A percentile compares a stretch with the other conserved stretches of the same genome.
Conservation (phyloP, 2,329 filamentous ascomycete species). For the Thelonectria discophora region DNA sequence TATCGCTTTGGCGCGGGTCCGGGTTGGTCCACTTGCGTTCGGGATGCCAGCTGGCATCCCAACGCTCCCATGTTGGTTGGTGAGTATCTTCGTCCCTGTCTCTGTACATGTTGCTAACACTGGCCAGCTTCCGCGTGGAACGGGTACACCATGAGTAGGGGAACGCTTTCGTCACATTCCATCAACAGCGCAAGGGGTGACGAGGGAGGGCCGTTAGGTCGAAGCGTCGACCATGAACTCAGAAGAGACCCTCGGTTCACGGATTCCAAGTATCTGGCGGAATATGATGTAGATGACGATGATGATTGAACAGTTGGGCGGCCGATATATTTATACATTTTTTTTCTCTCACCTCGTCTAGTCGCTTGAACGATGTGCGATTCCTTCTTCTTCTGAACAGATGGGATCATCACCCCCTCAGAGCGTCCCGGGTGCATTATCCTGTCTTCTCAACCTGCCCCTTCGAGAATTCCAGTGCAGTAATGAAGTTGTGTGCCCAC, state of each 20-base stretch:
- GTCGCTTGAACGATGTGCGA: conserved; percentile 15
- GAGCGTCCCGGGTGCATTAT: conserved; percentile 28
- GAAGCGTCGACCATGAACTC: conserved; percentile 68
- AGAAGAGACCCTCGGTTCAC: conserved; percentile 47
- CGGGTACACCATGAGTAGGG: conserved; percentile 75
- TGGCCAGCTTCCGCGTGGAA: conserved; percentile 80
- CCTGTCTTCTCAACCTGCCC: conserved; percentile 25
- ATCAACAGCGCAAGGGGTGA: conserved; percentile 74
- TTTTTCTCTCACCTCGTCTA: conserved; percentile 17
- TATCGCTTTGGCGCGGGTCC: conserved; percentile 66
- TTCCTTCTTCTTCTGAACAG: conserved; percentile 20
- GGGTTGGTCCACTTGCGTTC: conserved; percentile 79
- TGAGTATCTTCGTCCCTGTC: conserved; percentile 47
- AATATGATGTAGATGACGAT: conserved; percentile 29
- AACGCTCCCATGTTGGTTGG: conserved; percentile 79
- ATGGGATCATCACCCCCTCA: conserved; percentile 14
- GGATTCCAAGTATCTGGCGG: conserved; percentile 30
- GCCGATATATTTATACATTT: conserved; percentile 39
- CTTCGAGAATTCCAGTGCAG: conserved; percentile 33
- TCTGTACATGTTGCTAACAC: conserved; percentile 23
- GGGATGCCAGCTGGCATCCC: conserved; percentile 93
- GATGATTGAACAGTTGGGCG: conserved; percentile 8
- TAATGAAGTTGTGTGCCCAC: conserved; percentile 37
- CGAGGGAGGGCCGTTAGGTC: conserved; percentile 70
- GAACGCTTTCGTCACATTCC: conserved; percentile 80